Percentiles rank a stretch among this genome's conserved stretches.
Evolutionary conservation across 768 basidiomycete genomes (phyloP).

Genomic region (Lactarius evosmus): DNA sequence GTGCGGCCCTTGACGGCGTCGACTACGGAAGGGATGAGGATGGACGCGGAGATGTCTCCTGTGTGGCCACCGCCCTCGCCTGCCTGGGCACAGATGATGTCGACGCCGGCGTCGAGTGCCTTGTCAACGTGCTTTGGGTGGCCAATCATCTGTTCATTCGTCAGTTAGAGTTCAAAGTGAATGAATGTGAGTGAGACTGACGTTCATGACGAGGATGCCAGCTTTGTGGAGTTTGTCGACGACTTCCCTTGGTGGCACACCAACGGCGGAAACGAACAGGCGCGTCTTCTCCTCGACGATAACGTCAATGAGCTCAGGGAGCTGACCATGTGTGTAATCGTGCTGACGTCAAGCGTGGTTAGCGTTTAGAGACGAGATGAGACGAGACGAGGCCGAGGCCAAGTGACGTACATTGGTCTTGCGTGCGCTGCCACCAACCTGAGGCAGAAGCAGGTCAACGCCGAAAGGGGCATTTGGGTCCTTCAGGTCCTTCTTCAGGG

Average conservation of each 20-base stretch:
- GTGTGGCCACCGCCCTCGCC: constrained; percentile 77
- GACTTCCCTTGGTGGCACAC: constrained; percentile 76
- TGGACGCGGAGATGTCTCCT: constrained; percentile 75
- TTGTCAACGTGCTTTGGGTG: constrained; percentile 86
- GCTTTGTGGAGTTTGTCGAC: constrained; percentile 82
- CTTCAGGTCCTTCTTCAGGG: constrained; percentile 67
- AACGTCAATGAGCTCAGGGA: constrained; percentile 79
- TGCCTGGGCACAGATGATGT: constrained; percentile 92
- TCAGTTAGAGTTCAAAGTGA: no score
- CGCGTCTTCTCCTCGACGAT: constrained; percentile 88
- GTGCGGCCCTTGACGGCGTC: constrained; percentile 74
- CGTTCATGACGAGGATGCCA: constrained; percentile 86
- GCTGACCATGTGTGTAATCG: constrained; percentile 87
- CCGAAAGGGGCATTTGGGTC: constrained; percentile 83
- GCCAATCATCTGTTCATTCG: constrained; percentile 68
- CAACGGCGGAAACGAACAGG: constrained; percentile 90
- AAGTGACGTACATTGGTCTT: constrained; percentile 72
- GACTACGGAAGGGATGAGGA: constrained; percentile 90
- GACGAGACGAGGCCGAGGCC: constrained; percentile 17
- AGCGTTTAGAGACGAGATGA: not conserved
- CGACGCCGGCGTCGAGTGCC: constrained; percentile 80
- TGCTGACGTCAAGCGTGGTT: constrained; percentile 43
- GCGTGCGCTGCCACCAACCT: constrained; percentile 80
- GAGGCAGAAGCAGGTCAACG: constrained; percentile 86
- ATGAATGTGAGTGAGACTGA: constrained; percentile 33